Conservation (phyloP, 2,329 filamentous ascomycete species). For the Fusarium acutatum region DNA sequence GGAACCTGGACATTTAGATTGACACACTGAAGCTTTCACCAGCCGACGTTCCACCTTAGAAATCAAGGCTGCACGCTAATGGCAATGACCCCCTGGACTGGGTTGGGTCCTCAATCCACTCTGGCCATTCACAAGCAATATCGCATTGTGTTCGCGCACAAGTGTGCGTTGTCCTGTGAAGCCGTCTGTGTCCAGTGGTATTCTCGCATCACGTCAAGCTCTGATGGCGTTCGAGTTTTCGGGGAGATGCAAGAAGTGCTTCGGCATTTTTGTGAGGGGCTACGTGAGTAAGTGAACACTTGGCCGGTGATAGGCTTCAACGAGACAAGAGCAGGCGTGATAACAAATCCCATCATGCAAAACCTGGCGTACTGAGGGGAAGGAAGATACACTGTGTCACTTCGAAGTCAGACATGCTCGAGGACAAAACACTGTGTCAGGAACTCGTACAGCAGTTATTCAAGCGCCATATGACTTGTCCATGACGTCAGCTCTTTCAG, state of each 20-base stretch:
- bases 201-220: neutral
- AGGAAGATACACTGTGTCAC: slow-evolving; percentile 32
- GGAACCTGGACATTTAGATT: slow-evolving; percentile 11
- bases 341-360: neutral
- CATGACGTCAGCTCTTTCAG: slow-evolving; percentile 36
- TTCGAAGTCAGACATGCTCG: neutral
- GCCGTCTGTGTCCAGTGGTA: neutral
- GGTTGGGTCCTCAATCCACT: slow-evolving; percentile 27
- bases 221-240: slow-evolving; percentile 15
- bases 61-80: slow-evolving; percentile 32
- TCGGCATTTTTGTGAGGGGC: slow-evolving; percentile 6
- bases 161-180: slow-evolving; percentile 5
- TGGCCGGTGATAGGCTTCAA: slow-evolving; percentile 7
- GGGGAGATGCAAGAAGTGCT: slow-evolving; percentile 18
- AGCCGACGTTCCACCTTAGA: slow-evolving; percentile 12
- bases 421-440: slow-evolving; percentile 34
- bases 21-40: slow-evolving; percentile 8
- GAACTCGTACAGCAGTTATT: slow-evolving; percentile 19
- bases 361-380: neutral
- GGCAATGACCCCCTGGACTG: slow-evolving; percentile 16
- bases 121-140: slow-evolving; percentile 24
- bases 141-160: slow-evolving; percentile 20
- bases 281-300: neutral
- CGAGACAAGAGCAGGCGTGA: slow-evolving; percentile 7
- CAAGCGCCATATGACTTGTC: slow-evolving; percentile 37